Conservation (phyloP, 768 basidiomycete species). For the Hypholoma fasciculare region DNA sequence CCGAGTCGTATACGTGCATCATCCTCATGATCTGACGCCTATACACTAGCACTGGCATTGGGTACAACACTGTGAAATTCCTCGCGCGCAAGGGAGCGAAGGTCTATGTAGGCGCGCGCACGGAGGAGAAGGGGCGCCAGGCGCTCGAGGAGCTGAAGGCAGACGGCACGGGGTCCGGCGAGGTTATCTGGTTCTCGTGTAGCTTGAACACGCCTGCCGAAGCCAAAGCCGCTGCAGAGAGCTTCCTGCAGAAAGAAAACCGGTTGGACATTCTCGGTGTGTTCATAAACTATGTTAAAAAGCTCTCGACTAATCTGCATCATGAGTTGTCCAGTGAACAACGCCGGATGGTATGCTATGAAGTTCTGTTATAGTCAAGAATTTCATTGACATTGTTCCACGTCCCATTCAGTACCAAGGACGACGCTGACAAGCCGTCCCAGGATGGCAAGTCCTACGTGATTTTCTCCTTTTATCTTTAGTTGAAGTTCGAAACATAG, state of each 20-base stretch:
- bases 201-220: slow-evolving; percentile 6
- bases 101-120: slow-evolving; percentile 50
- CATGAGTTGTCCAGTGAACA: slow-evolving; percentile 1
- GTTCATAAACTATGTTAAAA: neutral
- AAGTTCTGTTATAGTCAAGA: neutral
- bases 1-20: neutral
- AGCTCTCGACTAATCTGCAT: neutral
- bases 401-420: neutral
- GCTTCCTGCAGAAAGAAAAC: slow-evolving; percentile 10
- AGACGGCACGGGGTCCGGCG: slow-evolving; percentile 9
- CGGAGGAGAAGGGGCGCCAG: slow-evolving; percentile 28
- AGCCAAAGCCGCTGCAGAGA: slow-evolving; percentile 11
- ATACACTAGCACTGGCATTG: slow-evolving; percentile 41
- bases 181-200: slow-evolving; percentile 9
- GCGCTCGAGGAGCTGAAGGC: slow-evolving; percentile 12
- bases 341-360: neutral
- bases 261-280: slow-evolving; percentile 11
- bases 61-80: slow-evolving; percentile 43
- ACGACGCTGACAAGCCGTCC: neutral
- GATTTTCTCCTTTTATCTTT: neutral
- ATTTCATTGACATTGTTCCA: neutral
- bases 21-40: no score
- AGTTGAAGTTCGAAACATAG: neutral
- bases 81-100: slow-evolving; percentile 50
- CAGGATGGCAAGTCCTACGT: slow-evolving; percentile 5